A percentile compares a stretch with the other conserved stretches of the same genome.
phyloP scores from a whole-genome alignment of 1,284 basidiomycete genomes.

The Ganoderma boninense region DNA sequence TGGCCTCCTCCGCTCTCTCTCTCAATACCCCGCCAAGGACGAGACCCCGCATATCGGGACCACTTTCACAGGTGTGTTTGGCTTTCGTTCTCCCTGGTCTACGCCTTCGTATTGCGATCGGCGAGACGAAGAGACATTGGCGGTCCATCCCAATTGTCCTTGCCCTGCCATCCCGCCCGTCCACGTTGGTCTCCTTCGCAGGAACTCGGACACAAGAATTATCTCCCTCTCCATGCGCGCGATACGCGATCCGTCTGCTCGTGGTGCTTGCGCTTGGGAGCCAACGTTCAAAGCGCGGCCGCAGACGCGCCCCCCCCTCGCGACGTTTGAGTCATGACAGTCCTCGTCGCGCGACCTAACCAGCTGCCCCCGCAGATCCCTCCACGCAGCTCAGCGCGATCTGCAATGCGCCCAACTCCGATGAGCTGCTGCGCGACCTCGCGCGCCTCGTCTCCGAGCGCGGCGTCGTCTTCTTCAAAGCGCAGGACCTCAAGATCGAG shows the following conservation, averaged over 20 bases:
- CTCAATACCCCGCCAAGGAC: slow-evolving; percentile 18
- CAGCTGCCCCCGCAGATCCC: slow-evolving; percentile 21
- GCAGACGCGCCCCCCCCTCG: no score
- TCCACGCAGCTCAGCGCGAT: slow-evolving; percentile 48
- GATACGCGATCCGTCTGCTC: no score
- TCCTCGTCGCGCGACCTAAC: slow-evolving; percentile 1
- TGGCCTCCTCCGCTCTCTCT: slow-evolving; percentile 16
- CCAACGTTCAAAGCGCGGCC: no score
- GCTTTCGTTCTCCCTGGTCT: neutral
- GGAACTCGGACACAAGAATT: no score
- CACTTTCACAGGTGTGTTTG: slow-evolving; percentile 1
- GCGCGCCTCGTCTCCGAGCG: slow-evolving; percentile 70
- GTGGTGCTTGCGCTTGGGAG: no score
- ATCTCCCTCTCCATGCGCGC: no score
- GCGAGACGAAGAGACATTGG: neutral
- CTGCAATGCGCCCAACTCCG: slow-evolving; percentile 48
- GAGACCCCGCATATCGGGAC: slow-evolving; percentile 48
- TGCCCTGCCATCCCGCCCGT: neutral
- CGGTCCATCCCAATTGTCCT: neutral
- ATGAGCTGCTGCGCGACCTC: slow-evolving; percentile 54
- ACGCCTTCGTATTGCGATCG: neutral
- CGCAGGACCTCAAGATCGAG: slow-evolving; percentile 56
- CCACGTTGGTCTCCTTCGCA: no score
- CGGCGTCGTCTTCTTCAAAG: slow-evolving; percentile 78
- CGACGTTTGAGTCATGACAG: no score